phyloP scores from a whole-genome alignment of 163 green algal genomes.

The Prototheca wickerhamii region DNA sequence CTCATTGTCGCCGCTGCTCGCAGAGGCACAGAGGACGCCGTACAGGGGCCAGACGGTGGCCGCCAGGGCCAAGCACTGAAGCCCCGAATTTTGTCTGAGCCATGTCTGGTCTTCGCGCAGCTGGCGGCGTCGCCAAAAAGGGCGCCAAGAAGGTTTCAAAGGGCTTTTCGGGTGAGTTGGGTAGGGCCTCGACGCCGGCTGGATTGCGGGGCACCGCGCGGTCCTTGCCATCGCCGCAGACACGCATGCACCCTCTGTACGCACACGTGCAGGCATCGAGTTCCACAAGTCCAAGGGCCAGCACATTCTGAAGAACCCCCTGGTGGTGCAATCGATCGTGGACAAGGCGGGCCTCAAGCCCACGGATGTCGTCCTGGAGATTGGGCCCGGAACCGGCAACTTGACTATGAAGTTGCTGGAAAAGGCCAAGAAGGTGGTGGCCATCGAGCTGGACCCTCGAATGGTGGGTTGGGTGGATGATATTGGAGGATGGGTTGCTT shows the following conservation, averaged over 20 bases:
- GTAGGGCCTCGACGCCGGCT: background rate
- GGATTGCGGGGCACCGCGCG: background rate
- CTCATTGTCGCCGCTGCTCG: too few relatives aligned
- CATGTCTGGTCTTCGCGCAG: slow-evolving; percentile 58
- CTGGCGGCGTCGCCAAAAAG: slow-evolving; percentile 75
- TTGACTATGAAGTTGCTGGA: slow-evolving; percentile 96
- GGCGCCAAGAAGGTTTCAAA: slow-evolving; percentile 38
- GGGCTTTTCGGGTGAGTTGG: slow-evolving; percentile 44
- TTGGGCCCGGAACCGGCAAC: slow-evolving; percentile 97
- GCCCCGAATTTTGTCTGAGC: too few relatives aligned
- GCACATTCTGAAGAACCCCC: slow-evolving; percentile 98
- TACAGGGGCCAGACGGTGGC: too few relatives aligned
- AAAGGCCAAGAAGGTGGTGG: slow-evolving; percentile 89
- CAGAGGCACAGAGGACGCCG: too few relatives aligned
- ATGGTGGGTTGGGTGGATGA: slow-evolving; percentile 69
- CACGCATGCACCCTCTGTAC: background rate
- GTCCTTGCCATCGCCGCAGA: background rate
- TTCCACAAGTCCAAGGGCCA: slow-evolving; percentile 98
- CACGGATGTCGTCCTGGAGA: slow-evolving; percentile 97
- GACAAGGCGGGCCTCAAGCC: slow-evolving; percentile 90
- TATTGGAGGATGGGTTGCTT: too few relatives aligned
- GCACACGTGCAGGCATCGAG: slow-evolving; percentile 74
- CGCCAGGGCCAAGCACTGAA: too few relatives aligned
- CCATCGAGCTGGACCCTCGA: slow-evolving; percentile 89
- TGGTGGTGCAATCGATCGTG: slow-evolving; percentile 91